phyloP scores from a whole-genome alignment of 2,329 filamentous ascomycete genomes.

The Dendrostoma leiphaemia region DNA sequence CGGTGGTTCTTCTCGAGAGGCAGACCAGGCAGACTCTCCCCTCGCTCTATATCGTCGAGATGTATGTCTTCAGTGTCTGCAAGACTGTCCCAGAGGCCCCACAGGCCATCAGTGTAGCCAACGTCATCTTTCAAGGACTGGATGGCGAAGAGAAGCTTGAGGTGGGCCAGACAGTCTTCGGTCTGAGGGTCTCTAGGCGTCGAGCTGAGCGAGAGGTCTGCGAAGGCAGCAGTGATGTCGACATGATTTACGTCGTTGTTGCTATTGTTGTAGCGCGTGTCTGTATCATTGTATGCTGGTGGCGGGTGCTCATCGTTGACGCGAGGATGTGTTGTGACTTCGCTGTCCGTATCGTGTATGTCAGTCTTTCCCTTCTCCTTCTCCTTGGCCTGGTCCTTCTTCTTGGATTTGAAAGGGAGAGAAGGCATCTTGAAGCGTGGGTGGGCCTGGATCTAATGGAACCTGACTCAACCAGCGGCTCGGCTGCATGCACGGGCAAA shows the following conservation, averaged over 20 bases:
- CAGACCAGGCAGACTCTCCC: too few relatives aligned
- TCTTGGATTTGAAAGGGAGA: constrained; percentile 2
- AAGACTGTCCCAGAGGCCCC: constrained; percentile 54
- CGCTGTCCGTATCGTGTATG: too few relatives aligned
- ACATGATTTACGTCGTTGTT: constrained; percentile 27
- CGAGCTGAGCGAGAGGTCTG: constrained; percentile 34
- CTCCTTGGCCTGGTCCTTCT: background rate
- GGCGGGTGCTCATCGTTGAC: too few relatives aligned
- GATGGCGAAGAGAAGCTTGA: constrained; percentile 70
- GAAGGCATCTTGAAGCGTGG: constrained; percentile 3
- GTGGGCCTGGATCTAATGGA: too few relatives aligned
- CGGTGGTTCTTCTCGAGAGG: too few relatives aligned
- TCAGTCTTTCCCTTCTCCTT: background rate
- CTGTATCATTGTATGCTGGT: background rate
- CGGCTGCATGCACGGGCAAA: too few relatives aligned
- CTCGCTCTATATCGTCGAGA: constrained; percentile 20
- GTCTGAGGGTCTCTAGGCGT: constrained; percentile 35
- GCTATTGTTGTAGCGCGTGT: background rate
- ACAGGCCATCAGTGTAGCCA: constrained; percentile 65
- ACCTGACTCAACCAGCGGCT: too few relatives aligned
- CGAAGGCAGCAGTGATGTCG: constrained; percentile 38
- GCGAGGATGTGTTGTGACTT: too few relatives aligned
- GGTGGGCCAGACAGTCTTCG: constrained; percentile 67
- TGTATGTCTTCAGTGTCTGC: constrained; percentile 26
- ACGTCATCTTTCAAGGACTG: constrained; percentile 66